phyloP scores from a whole-genome alignment of 2,329 filamentous ascomycete species.

The Xylaria sp. region DNA sequence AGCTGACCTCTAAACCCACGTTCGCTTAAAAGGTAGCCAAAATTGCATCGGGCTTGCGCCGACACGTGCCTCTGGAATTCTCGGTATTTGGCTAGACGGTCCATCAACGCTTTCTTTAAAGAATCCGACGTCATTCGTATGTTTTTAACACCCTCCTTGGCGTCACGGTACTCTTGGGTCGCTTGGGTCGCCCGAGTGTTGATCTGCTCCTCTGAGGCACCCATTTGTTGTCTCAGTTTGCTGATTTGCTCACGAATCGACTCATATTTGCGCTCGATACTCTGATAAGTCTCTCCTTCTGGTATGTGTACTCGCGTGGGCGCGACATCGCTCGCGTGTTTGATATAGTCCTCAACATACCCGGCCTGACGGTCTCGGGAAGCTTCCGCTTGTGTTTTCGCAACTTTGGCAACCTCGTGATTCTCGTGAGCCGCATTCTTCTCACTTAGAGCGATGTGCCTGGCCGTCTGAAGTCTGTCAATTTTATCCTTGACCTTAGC shows the following conservation, averaged over 20 bases:
- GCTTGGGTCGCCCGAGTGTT: slow-evolving; percentile 59
- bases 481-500: slow-evolving; percentile 67
- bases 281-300: slow-evolving; percentile 70
- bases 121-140: slow-evolving; percentile 55
- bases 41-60: slow-evolving; percentile 84
- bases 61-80: slow-evolving; percentile 87
- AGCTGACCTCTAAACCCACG: slow-evolving; percentile 88
- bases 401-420: slow-evolving; percentile 60
- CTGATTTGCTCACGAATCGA: slow-evolving; percentile 69
- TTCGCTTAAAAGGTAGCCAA: slow-evolving; percentile 88
- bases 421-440: slow-evolving; percentile 71
- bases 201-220: slow-evolving; percentile 74
- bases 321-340: slow-evolving; percentile 65
- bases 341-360: slow-evolving; percentile 64
- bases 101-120: slow-evolving; percentile 69
- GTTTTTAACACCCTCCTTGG: slow-evolving; percentile 57
- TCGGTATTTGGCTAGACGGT: slow-evolving; percentile 80
- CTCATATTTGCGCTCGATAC: slow-evolving; percentile 64
- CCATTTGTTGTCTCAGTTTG: slow-evolving; percentile 66
- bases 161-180: slow-evolving; percentile 54
- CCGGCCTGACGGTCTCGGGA: slow-evolving; percentile 60
- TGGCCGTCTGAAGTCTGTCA: slow-evolving; percentile 59
- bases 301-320: slow-evolving; percentile 70
- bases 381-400: slow-evolving; percentile 58
- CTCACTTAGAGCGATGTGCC: slow-evolving; percentile 64